Evolutionary conservation across 1,284 basidiomycete genomes (phyloP).

Genomic region (Heterobasidion irregulare): DNA sequence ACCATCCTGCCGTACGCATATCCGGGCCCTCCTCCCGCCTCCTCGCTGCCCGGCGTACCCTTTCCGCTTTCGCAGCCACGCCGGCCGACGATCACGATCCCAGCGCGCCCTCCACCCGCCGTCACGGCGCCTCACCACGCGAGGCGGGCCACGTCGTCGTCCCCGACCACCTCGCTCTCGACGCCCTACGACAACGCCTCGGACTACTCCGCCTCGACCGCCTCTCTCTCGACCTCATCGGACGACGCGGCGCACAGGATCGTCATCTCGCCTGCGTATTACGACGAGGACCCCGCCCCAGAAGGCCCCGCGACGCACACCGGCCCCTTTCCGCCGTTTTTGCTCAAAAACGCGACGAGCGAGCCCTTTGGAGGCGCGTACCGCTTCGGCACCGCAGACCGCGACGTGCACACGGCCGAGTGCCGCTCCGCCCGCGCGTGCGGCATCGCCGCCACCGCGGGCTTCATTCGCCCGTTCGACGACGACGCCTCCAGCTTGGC

Average conservation of each 20-base stretch:
- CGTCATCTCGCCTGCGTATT: conserved; percentile 56
- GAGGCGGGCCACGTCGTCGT: background rate
- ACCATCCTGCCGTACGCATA: background rate
- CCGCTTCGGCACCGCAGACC: conserved; percentile 7
- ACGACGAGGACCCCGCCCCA: conserved; percentile 45
- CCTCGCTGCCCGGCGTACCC: background rate
- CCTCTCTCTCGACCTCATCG: conserved; percentile 3
- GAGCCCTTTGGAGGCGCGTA: conserved; percentile 4
- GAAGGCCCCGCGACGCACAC: conserved; percentile 41
- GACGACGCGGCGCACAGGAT: conserved; percentile 19
- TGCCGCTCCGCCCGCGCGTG: conserved; percentile 15
- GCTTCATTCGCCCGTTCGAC: conserved; percentile 48
- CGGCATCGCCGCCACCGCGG: conserved; percentile 32
- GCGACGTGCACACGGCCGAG: conserved; percentile 9
- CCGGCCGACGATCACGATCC: background rate
- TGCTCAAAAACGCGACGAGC: conserved; percentile 2
- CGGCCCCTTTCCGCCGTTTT: conserved; percentile 8
- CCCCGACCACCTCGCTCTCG: background rate
- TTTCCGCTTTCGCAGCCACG: background rate
- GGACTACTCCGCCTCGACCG: background rate
- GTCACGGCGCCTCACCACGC: background rate
- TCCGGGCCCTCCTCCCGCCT: background rate
- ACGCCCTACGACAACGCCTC: background rate
- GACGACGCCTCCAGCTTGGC: conserved; percentile 18
- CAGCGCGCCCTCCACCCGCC: background rate